Base-by-base conservation (phyloP, 768 basidiomycete species). In the Tricholoma flavovirens region DNA sequence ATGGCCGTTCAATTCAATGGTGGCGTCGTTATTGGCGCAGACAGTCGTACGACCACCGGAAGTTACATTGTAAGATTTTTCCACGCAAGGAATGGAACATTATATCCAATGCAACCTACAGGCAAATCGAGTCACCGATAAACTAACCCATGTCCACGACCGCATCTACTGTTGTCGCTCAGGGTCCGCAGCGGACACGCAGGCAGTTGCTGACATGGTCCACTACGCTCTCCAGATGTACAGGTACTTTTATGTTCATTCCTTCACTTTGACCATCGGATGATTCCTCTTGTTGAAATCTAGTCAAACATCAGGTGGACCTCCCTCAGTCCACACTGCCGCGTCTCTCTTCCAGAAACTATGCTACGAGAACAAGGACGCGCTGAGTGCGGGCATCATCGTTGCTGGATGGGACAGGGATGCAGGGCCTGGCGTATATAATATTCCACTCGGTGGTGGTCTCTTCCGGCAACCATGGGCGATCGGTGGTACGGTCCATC, bases 91-190 rank as follows among this genome's bases (percentile, higher is more conserved):
- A 8, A 24, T 35, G 30, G 5, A 50, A 38, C 30, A 32, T 38
- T 53, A 14, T 52, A 17, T 46, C 40, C 43, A 48, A 36, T 54
- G 36, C 51, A 9, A 30, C 36, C 59, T 53, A 10, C 24, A 96
- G 93, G 93, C 94, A 22, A 98, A 98, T 71, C 88, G 96, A 72
- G 96, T 98, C 17, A 99, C 96, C 42, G 96, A 99, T 81, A 99
- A 99, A 75, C 82, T 98, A 58, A 97, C 95, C 2, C 83, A 91
- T 69, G 81, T 99, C 62, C 94, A 98, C 71, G 97, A 99, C 74
- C 92, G 93, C 62, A 91, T 98, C 71, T 99, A 98, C 73, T 99
- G 97, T 71, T 99, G 97, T 82, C 89, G 97, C 57, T 97, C 93
- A 42, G 97, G 97, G 50, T 97, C 94, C 62, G 92, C 96, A 46